Evolutionary conservation across 768 basidiomycete species (phyloP).

Genomic region (Leucocoprinus sp.): DNA sequence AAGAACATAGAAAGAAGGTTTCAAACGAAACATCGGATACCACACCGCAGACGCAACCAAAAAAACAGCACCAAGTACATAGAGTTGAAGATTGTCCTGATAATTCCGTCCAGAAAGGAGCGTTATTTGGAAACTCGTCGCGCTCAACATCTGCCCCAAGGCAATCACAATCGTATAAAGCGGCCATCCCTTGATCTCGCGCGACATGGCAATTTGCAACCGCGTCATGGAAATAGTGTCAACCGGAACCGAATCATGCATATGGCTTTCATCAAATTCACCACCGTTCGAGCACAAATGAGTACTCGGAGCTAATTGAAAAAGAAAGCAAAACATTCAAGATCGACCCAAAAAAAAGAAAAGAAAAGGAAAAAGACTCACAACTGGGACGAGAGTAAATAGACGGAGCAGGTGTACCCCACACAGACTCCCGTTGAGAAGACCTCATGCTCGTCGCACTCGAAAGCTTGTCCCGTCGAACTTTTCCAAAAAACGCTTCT

Average conservation of each 20-base stretch:
- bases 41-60: slow-evolving; percentile 78
- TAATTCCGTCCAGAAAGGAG: slow-evolving; percentile 82
- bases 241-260: slow-evolving; percentile 41
- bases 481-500: slow-evolving; percentile 87
- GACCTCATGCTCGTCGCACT: slow-evolving; percentile 75
- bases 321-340: not conserved
- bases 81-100: slow-evolving; percentile 72
- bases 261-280: slow-evolving; percentile 31
- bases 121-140: slow-evolving; percentile 93
- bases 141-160: slow-evolving; percentile 82
- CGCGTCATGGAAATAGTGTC: slow-evolving; percentile 74
- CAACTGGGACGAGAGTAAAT: slow-evolving; percentile 70
- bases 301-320: slow-evolving; percentile 37
- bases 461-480: slow-evolving; percentile 80
- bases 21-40: slow-evolving; percentile 85
- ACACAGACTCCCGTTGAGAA: slow-evolving; percentile 72
- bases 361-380: slow-evolving; percentile 29
- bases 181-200: slow-evolving; percentile 81
- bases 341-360: too few relatives aligned
- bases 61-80: slow-evolving; percentile 87
- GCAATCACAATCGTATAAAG: slow-evolving; percentile 87
- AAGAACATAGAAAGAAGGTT: slow-evolving; percentile 82
- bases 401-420: slow-evolving; percentile 64
- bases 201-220: slow-evolving; percentile 75
- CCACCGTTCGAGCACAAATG: slow-evolving; percentile 33